Base-by-base conservation (phyloP, 73 alveolate genomes). In the Breviolum minutum region DNA sequence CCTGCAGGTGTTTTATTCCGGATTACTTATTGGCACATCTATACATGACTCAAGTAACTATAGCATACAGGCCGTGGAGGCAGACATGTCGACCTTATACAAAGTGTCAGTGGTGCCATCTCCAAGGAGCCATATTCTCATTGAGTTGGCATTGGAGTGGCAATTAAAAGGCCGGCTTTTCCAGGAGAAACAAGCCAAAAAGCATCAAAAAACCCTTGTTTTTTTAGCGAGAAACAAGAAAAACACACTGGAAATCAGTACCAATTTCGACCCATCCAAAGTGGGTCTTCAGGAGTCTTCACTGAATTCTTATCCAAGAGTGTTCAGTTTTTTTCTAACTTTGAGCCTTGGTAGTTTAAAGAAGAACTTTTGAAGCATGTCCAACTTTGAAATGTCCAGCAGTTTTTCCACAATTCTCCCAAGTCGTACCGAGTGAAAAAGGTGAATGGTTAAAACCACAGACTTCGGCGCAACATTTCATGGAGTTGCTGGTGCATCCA, bases 401-500 rank as follows among this genome's bases (percentile, higher is more conserved):
- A n/a, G n/a, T n/a, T n/a, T n/a, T n/a, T n/a, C n/a, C n/a, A n/a
- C n/a, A n/a, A n/a, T n/a, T 40, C 54, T 40, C 54, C 54, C 54
- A 40, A 40, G 54, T 40, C 54, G 54, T 0, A 71, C 81, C 12
- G 26, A 71, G 19, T 10, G 5, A 8, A 30, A 13, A 29, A 92
- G 97, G 97, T 27, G 68, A 92, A 29, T 74, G 89, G 80, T 66
- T 92, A 17, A 74, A 40, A 30, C 88, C 89, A 5, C 79, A 92
- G 60, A 92, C 74, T 16, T 92, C 90, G 63, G 32, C 64, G 32
- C 82, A 92, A 11, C 97, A 92, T 64, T 92, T 92, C 89, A 92
- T 92, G 40, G 66, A 63, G 79, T 89, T 92, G 68, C 97, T 89
- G 22, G 90, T 92, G 71, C 97, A 92, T 64, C 97, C 97, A 3